Base-by-base conservation (phyloP, 108 stramenopile genomes). In the Cylindrotheca closterium region DNA sequence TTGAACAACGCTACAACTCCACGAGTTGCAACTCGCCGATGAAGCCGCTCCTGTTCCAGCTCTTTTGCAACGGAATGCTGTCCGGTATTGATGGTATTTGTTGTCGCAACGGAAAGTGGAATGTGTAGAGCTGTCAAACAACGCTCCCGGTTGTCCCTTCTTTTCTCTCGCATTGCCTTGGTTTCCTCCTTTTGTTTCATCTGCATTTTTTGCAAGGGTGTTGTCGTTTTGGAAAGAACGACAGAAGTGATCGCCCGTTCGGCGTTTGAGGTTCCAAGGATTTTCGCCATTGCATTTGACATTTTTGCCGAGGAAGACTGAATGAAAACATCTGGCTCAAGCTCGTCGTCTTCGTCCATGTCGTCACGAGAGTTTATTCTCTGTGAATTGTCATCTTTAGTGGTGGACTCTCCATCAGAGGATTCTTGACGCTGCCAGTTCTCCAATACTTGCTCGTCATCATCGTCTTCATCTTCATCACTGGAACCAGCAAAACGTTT, bases 1-100 rank as follows among this genome's bases (percentile, higher is more conserved):
- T 95, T 95, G 54, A 95, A 95, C 5, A 95, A 67, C 1, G 90
- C 90, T 22, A 95, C 94, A 15, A 95, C 94, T 63, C 94, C 94
- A 24, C 91, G 74, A 3, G 94, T 95, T 33, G 94, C 94, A 4
- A 92, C 85, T 23, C 91, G 73, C 47, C 94, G 79, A 71, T 90
- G 94, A 23, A 82, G 47, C 5, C 94, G 71, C 75, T 95, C 94
- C 28, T 63, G 76, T 52, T 91, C 89, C 48, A 95, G 67, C 66
- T 92, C 91, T 47, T 75, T 70, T 10, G 84, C 78, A 8, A 81
- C 37, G 10, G 76, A 70, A n/a, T 53, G 34, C n/a, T 30, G 47
- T 21, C 34, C 70, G 23, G 59, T 53, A 12, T 37, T 63, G 12
- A 63, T 48, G 24, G 31, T 70, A n/a, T 73, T 74, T 2, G 83